These are phyloP conservation scores for Silene latifolia DNA, from an alignment of 148 eudicot species.

Conservation along the genomic window DNA sequence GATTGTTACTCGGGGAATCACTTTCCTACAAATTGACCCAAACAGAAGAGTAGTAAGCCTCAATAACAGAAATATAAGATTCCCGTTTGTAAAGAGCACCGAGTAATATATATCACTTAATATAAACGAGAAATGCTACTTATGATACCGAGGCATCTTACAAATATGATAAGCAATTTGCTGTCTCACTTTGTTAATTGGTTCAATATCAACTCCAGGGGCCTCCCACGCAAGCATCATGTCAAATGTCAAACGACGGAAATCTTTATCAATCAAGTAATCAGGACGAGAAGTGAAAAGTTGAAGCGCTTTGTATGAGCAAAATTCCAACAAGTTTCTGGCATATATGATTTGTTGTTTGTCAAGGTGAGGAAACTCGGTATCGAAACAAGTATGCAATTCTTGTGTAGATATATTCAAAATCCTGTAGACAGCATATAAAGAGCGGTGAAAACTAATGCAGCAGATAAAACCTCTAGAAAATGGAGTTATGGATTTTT, in stretches of 20 bases:
- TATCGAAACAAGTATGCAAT: slow-evolving; percentile 46
- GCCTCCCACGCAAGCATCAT: slow-evolving; percentile 92
- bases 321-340: slow-evolving; percentile 59
- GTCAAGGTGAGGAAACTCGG: slow-evolving; percentile 37
- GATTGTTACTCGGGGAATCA: slow-evolving; percentile 37
- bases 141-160: slow-evolving; percentile 22
- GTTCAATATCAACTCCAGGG: slow-evolving; percentile 42
- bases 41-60: background rate
- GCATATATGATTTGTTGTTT: slow-evolving; percentile 41
- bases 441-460: too few relatives aligned
- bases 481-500: too few relatives aligned
- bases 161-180: slow-evolving; percentile 22
- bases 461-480: too few relatives aligned
- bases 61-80: background rate
- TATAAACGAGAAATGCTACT: background rate
- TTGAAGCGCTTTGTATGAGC: slow-evolving; percentile 57
- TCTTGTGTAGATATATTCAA: slow-evolving; percentile 47
- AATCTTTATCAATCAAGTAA: slow-evolving; percentile 64
- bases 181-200: slow-evolving; percentile 40
- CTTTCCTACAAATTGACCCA: slow-evolving; percentile 39
- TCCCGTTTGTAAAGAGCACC: too few relatives aligned
- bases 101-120: too few relatives aligned
- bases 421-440: slow-evolving; percentile 36
- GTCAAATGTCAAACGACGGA: slow-evolving; percentile 61
- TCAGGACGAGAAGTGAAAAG: slow-evolving; percentile 37